Percentiles rank a stretch among this genome's conserved stretches.
Evolutionary conservation across 768 basidiomycete species (phyloP).

Genomic region (Pleurotus cornucopiae): DNA sequence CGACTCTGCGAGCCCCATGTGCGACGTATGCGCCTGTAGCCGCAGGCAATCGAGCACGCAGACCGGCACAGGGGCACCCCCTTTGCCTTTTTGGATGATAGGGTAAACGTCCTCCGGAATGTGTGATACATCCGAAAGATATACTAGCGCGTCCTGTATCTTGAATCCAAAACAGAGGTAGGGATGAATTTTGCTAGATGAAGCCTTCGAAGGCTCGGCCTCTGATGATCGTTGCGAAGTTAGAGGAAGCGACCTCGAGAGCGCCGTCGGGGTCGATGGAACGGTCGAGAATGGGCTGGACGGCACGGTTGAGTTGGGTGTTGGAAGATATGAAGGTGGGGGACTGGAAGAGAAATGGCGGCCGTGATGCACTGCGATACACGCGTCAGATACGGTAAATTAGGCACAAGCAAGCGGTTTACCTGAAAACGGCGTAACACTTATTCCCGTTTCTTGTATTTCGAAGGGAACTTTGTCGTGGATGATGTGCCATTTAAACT

Average conservation of each 20-base stretch:
- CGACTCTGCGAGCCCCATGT: constrained; percentile 70
- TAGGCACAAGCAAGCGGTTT: constrained; percentile 14
- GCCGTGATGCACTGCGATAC: constrained; percentile 64
- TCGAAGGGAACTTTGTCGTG: constrained; percentile 65
- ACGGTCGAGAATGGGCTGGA: constrained; percentile 29
- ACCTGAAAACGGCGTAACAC: constrained; percentile 67
- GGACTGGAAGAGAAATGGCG: constrained; percentile 48
- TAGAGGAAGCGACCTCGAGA: constrained; percentile 8
- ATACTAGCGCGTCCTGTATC: constrained; percentile 61
- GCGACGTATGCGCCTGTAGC: constrained; percentile 65
- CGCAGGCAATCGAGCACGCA: constrained; percentile 78
- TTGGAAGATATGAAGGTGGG: constrained; percentile 33
- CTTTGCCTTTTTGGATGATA: constrained; percentile 29
- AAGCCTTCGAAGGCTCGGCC: constrained; percentile 1
- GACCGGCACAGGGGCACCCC: constrained; percentile 36
- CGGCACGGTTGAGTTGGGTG: constrained; percentile 32
- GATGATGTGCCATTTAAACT: constrained; percentile 81
- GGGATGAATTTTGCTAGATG: constrained; percentile 34
- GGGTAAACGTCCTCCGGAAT: constrained; percentile 75
- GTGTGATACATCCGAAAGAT: constrained; percentile 79
- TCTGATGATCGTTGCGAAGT: neutral
- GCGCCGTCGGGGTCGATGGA: constrained; percentile 21
- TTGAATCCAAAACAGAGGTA: constrained; percentile 70
- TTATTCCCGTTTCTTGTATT: constrained; percentile 59
- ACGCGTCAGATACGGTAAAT: no score